phyloP scores from a whole-genome alignment of 148 eudicot genomes.

The Heliosperma pusillum region DNA sequence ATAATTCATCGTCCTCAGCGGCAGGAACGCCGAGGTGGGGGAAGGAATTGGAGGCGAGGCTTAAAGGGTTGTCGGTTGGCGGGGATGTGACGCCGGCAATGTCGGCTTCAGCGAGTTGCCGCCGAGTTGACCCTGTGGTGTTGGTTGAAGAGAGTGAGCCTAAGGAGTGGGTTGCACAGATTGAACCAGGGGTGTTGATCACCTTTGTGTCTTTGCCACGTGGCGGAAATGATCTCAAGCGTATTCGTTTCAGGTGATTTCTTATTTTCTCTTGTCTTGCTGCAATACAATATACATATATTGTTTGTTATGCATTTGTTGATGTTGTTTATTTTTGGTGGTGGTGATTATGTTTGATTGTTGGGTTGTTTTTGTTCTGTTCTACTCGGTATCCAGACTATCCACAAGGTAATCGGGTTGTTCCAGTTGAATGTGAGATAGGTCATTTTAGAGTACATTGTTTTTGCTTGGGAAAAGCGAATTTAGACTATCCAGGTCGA shows the following conservation, averaged over 20 bases:
- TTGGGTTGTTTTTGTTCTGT: too few species aligned
- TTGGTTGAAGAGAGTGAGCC: slow-evolving; percentile 89
- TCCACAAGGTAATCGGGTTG: too few species aligned
- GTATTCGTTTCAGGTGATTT: slow-evolving; percentile 83
- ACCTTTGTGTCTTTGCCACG: slow-evolving; percentile 87
- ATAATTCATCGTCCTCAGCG: slow-evolving; percentile 54
- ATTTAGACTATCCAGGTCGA: too few species aligned
- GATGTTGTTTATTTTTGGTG: too few species aligned
- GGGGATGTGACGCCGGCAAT: slow-evolving; percentile 43
- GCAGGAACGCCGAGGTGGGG: slow-evolving; percentile 66
- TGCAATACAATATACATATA: too few species aligned
- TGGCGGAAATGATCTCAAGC: slow-evolving; percentile 92
- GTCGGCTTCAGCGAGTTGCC: slow-evolving; percentile 35
- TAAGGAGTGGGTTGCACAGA: slow-evolving; percentile 98
- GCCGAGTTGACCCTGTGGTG: slow-evolving; percentile 61
- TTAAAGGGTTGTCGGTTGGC: slow-evolving; percentile 65
- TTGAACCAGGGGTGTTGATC: slow-evolving; percentile 92
- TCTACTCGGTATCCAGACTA: too few species aligned
- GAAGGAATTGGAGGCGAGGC: slow-evolving; percentile 94
- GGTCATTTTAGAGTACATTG: too few species aligned
- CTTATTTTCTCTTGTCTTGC: neutral
- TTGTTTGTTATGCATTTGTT: too few species aligned
- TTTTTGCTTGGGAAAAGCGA: too few species aligned
- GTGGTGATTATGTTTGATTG: too few species aligned
- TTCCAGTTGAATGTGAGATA: too few species aligned